A percentile compares a stretch with the other conserved stretches of the same genome.
These are phyloP conservation scores for Fusarium subtropicale DNA, from an alignment of 2,329 filamentous ascomycete genomes.

Conservation along the genomic window DNA sequence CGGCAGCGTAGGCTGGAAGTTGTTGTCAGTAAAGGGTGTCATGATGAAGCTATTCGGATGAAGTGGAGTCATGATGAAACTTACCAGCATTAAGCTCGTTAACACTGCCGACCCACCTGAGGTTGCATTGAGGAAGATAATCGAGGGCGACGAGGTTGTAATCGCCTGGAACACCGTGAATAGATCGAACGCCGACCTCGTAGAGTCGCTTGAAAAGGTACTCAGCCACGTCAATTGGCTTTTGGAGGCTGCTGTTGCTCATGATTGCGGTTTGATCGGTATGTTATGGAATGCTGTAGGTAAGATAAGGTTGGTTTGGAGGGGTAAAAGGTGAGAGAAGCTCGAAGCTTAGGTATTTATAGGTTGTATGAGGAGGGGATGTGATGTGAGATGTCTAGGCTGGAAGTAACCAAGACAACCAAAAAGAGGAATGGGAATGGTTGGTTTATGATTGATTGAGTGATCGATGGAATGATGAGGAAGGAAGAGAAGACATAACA, in stretches of 20 bases:
- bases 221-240: slow-evolving; percentile 71
- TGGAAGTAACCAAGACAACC: slow-evolving; percentile 36
- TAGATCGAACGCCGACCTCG: slow-evolving; percentile 71
- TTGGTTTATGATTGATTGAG: slow-evolving; percentile 30
- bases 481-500: slow-evolving; percentile 28
- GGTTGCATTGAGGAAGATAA: slow-evolving; percentile 67
- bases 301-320: slow-evolving; percentile 14
- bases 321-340: slow-evolving; percentile 16
- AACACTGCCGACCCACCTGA: slow-evolving; percentile 76
- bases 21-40: slow-evolving; percentile 28
- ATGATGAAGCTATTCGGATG: neutral
- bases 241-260: slow-evolving; percentile 52
- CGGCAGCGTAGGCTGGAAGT: slow-evolving; percentile 75
- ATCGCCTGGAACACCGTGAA: slow-evolving; percentile 78
- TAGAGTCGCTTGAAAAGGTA: slow-evolving; percentile 75
- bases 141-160: slow-evolving; percentile 78
- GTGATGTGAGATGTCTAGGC: slow-evolving; percentile 23
- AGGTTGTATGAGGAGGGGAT: slow-evolving; percentile 2
- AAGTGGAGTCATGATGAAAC: slow-evolving; percentile 45
- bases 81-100: slow-evolving; percentile 79
- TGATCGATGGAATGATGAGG: slow-evolving; percentile 39
- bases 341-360: slow-evolving; percentile 20
- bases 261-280: slow-evolving; percentile 29
- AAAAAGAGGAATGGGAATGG: slow-evolving; percentile 32
- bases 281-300: neutral